Evolutionary conservation across 2,329 filamentous ascomycete species (phyloP), one percentile per base, ranked within the genome.

Genomic region (Monosporascus sp.): DNA sequence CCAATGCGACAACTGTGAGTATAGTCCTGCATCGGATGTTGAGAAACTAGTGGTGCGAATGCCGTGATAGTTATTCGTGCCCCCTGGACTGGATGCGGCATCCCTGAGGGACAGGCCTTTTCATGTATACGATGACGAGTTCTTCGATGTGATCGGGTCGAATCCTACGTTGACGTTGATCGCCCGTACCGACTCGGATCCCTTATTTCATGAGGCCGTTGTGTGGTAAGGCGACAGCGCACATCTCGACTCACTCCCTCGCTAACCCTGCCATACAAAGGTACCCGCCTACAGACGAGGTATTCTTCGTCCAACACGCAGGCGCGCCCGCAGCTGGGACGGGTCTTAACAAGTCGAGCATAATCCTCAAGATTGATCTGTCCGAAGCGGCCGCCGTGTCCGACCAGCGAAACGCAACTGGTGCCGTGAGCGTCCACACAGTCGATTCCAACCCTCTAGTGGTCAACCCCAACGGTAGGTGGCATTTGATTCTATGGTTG

Each of bases 201-300:
- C 77, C 0, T 59, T 79, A 5, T 83, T 80, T 45, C 80, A 83
- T 51, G 80, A 84, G 58, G 80, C 79, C 7, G 76, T 79, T 9
- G 72, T 80, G 0, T 83, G 78, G 77, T 75, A 72, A 50, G 54
- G 35, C 5, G 8, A 17, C 2, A 2, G 31, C 31, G 11, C 5
- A 35, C 9, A 35, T 11, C 31, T 2, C 11, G 6, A 7, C 24
- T 4, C 28, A 11, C 24, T 18, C 2, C 11, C 8, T 28, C 37
- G 24, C 38, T 50, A 59, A 48, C 55, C n/a, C 8, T 24, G 24
- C 20, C 49, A 31, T 8, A 22, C 41, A 17, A 48, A 73, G 70
- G 70, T 69, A 68, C 43, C 68, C 69, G 2, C 71, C 71, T 0
- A 79, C 75, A 0, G 74, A 81, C 20, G 78, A 81, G 55, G 68